These are phyloP conservation scores for Crithidia bombi DNA, from an alignment of 208 protist species.

Conservation along the genomic window DNA sequence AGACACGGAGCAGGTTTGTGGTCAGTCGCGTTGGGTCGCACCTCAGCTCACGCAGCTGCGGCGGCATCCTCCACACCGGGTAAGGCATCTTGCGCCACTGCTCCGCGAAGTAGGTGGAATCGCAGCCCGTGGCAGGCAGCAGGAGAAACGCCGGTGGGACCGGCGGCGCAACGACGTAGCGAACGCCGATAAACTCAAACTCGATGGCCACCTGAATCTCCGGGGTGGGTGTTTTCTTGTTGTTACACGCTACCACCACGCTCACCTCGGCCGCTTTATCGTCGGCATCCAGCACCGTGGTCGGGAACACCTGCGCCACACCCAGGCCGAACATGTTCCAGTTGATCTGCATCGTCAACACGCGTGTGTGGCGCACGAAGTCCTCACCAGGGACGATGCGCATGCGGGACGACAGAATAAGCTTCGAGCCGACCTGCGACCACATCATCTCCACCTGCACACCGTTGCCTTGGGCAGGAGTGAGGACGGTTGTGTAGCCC, in stretches of 20 bases:
- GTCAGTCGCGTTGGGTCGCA: slow-evolving; percentile 35
- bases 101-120: slow-evolving; percentile 31
- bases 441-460: slow-evolving; percentile 67
- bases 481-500: slow-evolving; percentile 35
- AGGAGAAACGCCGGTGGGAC: slow-evolving; percentile 57
- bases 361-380: slow-evolving; percentile 39
- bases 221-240: slow-evolving; percentile 39
- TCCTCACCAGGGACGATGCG: slow-evolving; percentile 51
- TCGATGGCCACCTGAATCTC: slow-evolving; percentile 57
- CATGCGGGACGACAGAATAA: slow-evolving; percentile 52
- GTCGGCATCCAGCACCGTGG: slow-evolving; percentile 37
- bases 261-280: slow-evolving; percentile 37
- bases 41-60: slow-evolving; percentile 25
- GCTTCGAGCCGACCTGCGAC: slow-evolving; percentile 53
- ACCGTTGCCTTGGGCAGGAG: slow-evolving; percentile 44
- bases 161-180: slow-evolving; percentile 61
- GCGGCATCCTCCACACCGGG: slow-evolving; percentile 52
- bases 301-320: slow-evolving; percentile 56
- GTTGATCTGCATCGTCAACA: slow-evolving; percentile 63
- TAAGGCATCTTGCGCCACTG: slow-evolving; percentile 31
- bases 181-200: slow-evolving; percentile 56
- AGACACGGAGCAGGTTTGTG: slow-evolving; percentile 55
- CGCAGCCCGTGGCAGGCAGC: slow-evolving; percentile 52
- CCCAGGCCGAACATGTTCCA: slow-evolving; percentile 73
- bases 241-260: slow-evolving; percentile 53